A percentile compares a stretch with the other conserved stretches of the same genome.
Conservation (phyloP, 2,329 filamentous ascomycete species). For the Aureobasidium leucospermi region DNA sequence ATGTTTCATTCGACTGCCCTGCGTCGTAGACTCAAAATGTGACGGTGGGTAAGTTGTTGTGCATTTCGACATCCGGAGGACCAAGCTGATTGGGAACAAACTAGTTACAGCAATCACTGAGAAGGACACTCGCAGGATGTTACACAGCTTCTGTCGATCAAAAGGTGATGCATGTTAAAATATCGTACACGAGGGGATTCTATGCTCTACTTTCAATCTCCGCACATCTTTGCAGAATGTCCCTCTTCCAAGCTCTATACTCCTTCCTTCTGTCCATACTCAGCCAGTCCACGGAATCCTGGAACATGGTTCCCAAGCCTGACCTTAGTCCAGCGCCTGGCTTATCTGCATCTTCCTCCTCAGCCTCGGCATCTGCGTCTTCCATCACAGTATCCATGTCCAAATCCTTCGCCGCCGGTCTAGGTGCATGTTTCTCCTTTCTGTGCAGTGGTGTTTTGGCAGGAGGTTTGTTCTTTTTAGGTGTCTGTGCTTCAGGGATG, state of each 20-base stretch:
- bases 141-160: too few species aligned
- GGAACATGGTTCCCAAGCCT: slow-evolving; percentile 62
- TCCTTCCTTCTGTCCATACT: slow-evolving; percentile 55
- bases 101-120: too few species aligned
- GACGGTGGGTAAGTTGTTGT: too few species aligned
- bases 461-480: slow-evolving; percentile 17
- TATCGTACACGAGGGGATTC: too few species aligned
- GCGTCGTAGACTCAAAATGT: too few species aligned
- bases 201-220: slow-evolving; percentile 32
- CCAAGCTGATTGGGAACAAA: too few species aligned
- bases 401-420: background rate
- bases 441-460: slow-evolving; percentile 28
- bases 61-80: too few species aligned
- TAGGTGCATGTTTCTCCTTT: slow-evolving; percentile 26
- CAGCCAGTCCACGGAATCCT: slow-evolving; percentile 65
- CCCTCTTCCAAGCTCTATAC: slow-evolving; percentile 58
- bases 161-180: too few species aligned
- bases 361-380: background rate
- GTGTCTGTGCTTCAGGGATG: slow-evolving; percentile 16
- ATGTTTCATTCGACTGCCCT: too few species aligned
- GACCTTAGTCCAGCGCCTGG: slow-evolving; percentile 30
- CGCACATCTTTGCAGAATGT: slow-evolving; percentile 50
- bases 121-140: too few species aligned
- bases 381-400: background rate
- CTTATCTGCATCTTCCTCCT: slow-evolving; percentile 17